These are phyloP conservation scores for Paramecium tetraurelia DNA, from an alignment of 73 alveolate species.

Conservation along the genomic window DNA sequence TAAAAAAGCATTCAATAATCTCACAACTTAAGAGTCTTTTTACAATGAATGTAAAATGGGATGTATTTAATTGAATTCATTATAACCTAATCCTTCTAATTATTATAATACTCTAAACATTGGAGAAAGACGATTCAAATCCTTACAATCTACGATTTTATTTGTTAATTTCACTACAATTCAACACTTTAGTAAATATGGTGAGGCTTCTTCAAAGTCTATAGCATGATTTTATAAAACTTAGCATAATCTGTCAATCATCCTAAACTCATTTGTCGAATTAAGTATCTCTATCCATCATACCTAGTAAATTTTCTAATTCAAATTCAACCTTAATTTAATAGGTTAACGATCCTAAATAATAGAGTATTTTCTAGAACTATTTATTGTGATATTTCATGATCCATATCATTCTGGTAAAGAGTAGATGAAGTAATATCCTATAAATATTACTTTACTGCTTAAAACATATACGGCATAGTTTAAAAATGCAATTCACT, in stretches of 20 bases:
- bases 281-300: not conserved
- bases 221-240: not conserved
- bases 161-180: not conserved
- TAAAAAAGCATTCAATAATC: not conserved
- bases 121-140: not conserved
- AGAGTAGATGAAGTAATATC: not conserved
- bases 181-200: not conserved
- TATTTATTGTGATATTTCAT: not conserved
- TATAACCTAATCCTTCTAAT: not conserved
- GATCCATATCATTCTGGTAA: not conserved
- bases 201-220: not conserved
- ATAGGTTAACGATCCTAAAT: not conserved
- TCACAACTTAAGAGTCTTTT: not conserved
- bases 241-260: not conserved
- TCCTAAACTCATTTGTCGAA: not conserved
- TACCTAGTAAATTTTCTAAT: not conserved
- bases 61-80: not conserved
- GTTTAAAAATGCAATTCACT: not conserved
- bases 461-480: not conserved
- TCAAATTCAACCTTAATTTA: not conserved
- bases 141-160: not conserved
- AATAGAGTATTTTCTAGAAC: not conserved
- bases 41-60: not conserved
- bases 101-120: not conserved
- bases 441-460: not conserved